Evolutionary conservation across 2,329 filamentous ascomycete genomes (phyloP), one percentile per base, ranked within the genome.

Genomic region (Elsinoe batatas): DNA sequence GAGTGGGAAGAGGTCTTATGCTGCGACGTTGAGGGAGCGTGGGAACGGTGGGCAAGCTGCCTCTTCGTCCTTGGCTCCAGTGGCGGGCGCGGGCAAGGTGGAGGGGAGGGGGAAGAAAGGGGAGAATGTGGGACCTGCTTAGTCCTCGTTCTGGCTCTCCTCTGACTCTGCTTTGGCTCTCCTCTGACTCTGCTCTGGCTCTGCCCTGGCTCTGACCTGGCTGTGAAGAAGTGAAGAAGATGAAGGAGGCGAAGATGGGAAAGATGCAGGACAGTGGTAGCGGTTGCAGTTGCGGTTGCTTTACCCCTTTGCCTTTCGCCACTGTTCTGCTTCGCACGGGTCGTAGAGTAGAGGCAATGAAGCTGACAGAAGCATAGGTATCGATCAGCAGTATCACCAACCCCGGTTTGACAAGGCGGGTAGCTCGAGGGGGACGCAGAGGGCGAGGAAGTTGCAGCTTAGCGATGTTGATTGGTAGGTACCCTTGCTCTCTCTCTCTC

Each of bases 391-490:
- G 3, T 73, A 75, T 60, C 68, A 70, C 37, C 71, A 72, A 58
- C 73, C 72, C 37, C 71, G 73, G 58, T 63, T 73, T 53, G 79
- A 83, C 63, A 83, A 80, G 65, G 75, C 78, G 42, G 78, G 79
- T 58, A 75, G 74, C 62, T 85, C 85, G 62, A 84, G 87, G 56
- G 81, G 80, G 66, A 84, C 85, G 58, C 90, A 95, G 69, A 85
- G 91, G 61, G 84, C 87, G 57, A 83, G 93, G 65, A 95, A 95
- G 72, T 77, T 98, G 58, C 91, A 97, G 69, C 80, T 97, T 58
- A 95, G 89, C 71, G 93, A 98, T 72, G 88, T 98, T 70, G 91
- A 98, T 71, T 98, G 93, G 93, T 96, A 91, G 75, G 64, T 57
- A n/a, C 3, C 3, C 15, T 17, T 3, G n/a, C n/a, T n/a, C n/a